Conservation (phyloP, 768 basidiomycete genomes). For the Epithele typhae region DNA sequence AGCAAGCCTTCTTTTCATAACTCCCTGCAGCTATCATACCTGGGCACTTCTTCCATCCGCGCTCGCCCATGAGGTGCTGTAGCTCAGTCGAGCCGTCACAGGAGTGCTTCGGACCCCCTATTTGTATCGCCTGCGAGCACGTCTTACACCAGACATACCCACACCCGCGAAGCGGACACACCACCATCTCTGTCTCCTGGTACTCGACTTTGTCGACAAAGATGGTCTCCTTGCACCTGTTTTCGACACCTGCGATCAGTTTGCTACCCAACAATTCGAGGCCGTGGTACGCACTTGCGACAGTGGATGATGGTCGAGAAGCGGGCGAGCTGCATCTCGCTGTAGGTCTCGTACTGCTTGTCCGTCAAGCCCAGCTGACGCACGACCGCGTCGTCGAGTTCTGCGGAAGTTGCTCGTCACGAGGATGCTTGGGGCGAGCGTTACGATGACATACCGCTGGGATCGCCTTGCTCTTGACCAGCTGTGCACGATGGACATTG, state of each 20-base stretch:
- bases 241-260: too few relatives aligned
- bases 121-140: conserved; percentile 40
- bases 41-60: conserved; percentile 67
- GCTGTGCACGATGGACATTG: conserved; percentile 54
- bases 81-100: conserved; percentile 59
- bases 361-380: conserved; percentile 43
- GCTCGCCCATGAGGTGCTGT: conserved; percentile 42
- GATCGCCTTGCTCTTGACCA: conserved; percentile 17
- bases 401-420: conserved; percentile 21
- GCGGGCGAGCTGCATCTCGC: conserved; percentile 43
- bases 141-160: conserved; percentile 56
- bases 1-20: too few relatives aligned
- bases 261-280: background rate
- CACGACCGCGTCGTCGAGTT: conserved; percentile 36
- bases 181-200: conserved; percentile 33
- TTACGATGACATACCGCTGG: too few relatives aligned
- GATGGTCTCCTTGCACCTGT: conserved; percentile 46
- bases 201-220: conserved; percentile 51
- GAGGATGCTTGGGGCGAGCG: too few relatives aligned
- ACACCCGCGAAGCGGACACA: conserved; percentile 48
- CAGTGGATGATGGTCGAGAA: conserved; percentile 46
- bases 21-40: too few relatives aligned
- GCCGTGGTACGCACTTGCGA: conserved; percentile 36
- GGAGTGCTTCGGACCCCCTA: conserved; percentile 41
- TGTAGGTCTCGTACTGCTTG: conserved; percentile 35